Evolutionary conservation across 768 basidiomycete genomes (phyloP).

Genomic region (Kwoniella bestiolae): DNA sequence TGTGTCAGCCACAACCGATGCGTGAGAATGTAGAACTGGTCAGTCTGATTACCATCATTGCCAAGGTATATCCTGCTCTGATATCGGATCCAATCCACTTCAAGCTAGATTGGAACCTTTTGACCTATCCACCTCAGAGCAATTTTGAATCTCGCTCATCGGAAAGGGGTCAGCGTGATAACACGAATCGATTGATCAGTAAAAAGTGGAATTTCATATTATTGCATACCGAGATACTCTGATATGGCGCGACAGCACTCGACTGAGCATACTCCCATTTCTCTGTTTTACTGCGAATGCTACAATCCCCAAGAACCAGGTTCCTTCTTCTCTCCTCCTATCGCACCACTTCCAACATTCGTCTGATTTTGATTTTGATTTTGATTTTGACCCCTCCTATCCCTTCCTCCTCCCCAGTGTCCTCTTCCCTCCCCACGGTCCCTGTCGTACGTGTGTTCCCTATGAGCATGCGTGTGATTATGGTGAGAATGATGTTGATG

Average conservation of each 20-base stretch:
- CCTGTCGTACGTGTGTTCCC: slow-evolving; percentile 9
- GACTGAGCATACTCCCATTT: not conserved
- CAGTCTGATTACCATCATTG: too few relatives aligned
- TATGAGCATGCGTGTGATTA: slow-evolving; percentile 18
- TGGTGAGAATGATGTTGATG: slow-evolving; percentile 24
- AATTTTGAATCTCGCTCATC: too few relatives aligned
- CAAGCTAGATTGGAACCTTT: not conserved
- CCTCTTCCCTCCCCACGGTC: slow-evolving; percentile 12
- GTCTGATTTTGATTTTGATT: not conserved
- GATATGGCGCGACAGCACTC: not conserved
- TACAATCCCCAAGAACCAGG: not conserved
- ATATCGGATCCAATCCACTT: not conserved
- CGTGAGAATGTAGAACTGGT: too few relatives aligned
- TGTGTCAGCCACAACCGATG: too few relatives aligned
- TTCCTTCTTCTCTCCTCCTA: not conserved
- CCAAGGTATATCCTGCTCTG: too few relatives aligned
- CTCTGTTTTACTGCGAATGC: not conserved
- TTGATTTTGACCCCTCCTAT: slow-evolving; percentile 2
- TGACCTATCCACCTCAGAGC: too few relatives aligned
- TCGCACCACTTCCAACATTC: not conserved
- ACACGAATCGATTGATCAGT: too few relatives aligned
- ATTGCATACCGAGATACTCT: not conserved
- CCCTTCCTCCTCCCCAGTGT: slow-evolving; percentile 1
- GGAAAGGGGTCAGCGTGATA: too few relatives aligned
- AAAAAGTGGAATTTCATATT: not conserved